A percentile compares a stretch with the other conserved stretches of the same genome.
These are phyloP conservation scores for Cokeromyces recurvatus DNA, from an alignment of 371 early-diverging fungal genomes.

Conservation along the genomic window DNA sequence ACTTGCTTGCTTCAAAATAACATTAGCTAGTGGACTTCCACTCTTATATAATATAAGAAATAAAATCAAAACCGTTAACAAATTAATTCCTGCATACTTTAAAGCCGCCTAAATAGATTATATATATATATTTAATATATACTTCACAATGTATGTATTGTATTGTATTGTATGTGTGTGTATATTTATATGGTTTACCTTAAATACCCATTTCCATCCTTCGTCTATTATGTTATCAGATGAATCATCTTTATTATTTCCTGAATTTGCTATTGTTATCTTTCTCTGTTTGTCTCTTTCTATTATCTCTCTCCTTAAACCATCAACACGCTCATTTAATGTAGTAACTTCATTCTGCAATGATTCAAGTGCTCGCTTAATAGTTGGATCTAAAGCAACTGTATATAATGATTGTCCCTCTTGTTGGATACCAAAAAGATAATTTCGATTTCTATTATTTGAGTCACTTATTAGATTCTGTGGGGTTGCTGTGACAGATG, in stretches of 20 bases:
- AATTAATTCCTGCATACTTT: conserved; percentile 36
- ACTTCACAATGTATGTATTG: not conserved
- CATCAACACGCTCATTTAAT: conserved; percentile 46
- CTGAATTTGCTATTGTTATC: conserved; percentile 6
- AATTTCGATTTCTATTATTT: no score
- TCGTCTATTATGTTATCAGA: conserved; percentile 4
- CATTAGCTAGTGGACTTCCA: conserved; percentile 32
- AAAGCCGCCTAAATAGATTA: conserved; percentile 26
- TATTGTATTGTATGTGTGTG: no score
- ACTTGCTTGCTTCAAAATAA: conserved; percentile 19
- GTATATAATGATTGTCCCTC: no score
- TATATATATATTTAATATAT: not conserved
- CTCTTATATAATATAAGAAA: conserved; percentile 30
- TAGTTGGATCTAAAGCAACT: conserved; percentile 34
- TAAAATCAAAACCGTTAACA: conserved; percentile 27
- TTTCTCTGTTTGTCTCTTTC: conserved; percentile 21
- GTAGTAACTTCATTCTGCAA: conserved; percentile 44
- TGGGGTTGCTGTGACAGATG: conserved; percentile 36
- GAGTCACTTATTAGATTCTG: not conserved
- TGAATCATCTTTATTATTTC: conserved; percentile 7
- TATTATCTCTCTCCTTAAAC: conserved; percentile 32
- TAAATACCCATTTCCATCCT: conserved; percentile 35
- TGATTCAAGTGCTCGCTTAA: conserved; percentile 43
- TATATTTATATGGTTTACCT: conserved; percentile 18
- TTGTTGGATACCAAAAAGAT: no score